phyloP scores from a whole-genome alignment of 208 protist species.

The Crithidia thermophila region DNA sequence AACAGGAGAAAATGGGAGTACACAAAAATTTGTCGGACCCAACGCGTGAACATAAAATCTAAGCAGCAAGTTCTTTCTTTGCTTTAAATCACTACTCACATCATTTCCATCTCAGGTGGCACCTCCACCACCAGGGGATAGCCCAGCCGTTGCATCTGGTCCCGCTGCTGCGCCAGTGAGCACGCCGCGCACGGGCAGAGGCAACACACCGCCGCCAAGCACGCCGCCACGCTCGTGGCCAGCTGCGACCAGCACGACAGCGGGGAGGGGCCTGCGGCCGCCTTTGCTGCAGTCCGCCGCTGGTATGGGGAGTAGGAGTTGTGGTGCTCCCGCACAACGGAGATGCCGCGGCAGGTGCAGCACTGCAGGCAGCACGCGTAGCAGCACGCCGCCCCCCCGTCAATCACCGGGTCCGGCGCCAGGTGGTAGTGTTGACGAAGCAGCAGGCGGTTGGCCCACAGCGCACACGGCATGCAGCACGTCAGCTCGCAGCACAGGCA shows the following conservation, averaged over 20 bases:
- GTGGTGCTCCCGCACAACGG: background rate
- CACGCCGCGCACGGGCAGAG: constrained; percentile 39
- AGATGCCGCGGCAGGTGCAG: constrained; percentile 21
- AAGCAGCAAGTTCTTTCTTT: too few relatives aligned
- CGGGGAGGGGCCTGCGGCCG: background rate
- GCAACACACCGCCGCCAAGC: constrained; percentile 38
- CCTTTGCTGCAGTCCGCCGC: background rate
- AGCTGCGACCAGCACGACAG: constrained; percentile 38
- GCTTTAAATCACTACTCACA: too few relatives aligned
- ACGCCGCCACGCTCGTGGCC: constrained; percentile 29
- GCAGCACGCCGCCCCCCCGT: constrained; percentile 31
- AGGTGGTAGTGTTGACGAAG: constrained; percentile 58
- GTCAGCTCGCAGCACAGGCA: constrained; percentile 49
- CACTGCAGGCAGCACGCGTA: constrained; percentile 38
- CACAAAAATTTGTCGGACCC: too few relatives aligned
- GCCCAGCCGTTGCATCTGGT: constrained; percentile 40
- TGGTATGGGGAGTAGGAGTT: too few relatives aligned
- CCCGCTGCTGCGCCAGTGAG: constrained; percentile 49
- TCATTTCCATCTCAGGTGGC: constrained; percentile 30
- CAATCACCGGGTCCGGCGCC: constrained; percentile 27
- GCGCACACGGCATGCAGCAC: constrained; percentile 51
- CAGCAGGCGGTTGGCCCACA: constrained; percentile 51
- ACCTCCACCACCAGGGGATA: constrained; percentile 37
- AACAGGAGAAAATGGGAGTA: background rate
- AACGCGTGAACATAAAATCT: too few relatives aligned